Evolutionary conservation across 306 rosid genomes (phyloP).

Genomic region (Betula pendula): DNA sequence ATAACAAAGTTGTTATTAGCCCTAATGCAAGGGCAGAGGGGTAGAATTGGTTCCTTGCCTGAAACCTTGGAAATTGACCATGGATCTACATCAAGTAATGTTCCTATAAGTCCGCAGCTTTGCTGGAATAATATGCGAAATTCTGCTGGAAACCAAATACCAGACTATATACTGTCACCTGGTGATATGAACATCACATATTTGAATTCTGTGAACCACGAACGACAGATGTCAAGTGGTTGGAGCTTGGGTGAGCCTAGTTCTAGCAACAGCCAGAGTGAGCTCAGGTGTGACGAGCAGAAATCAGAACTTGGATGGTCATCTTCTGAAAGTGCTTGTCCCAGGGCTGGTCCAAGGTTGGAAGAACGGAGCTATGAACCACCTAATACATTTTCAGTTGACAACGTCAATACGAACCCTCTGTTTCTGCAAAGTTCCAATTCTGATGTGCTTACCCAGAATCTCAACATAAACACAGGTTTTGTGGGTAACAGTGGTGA

Average conservation of each 20-base stretch:
- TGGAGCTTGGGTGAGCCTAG: slow-evolving; percentile 93
- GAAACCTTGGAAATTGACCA: slow-evolving; percentile 83
- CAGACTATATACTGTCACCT: slow-evolving; percentile 55
- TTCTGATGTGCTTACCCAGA: slow-evolving; percentile 48
- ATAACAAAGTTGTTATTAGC: slow-evolving; percentile 34
- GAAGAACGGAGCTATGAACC: slow-evolving; percentile 58
- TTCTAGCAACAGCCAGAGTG: slow-evolving; percentile 60
- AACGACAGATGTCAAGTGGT: slow-evolving; percentile 60
- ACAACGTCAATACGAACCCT: slow-evolving; percentile 49
- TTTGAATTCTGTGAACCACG: slow-evolving; percentile 54
- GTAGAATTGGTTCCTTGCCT: slow-evolving; percentile 74
- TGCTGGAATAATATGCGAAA: slow-evolving; percentile 65
- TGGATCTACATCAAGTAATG: slow-evolving; percentile 62
- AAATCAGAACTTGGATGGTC: slow-evolving; percentile 76
- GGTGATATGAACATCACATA: slow-evolving; percentile 60
- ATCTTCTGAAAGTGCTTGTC: slow-evolving; percentile 52
- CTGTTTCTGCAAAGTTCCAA: slow-evolving; percentile 52
- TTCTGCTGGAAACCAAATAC: slow-evolving; percentile 60
- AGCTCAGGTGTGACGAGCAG: slow-evolving; percentile 49
- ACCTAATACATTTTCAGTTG: slow-evolving; percentile 49
- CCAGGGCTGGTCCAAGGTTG: slow-evolving; percentile 48
- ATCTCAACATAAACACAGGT: slow-evolving; percentile 67
- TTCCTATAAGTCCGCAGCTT: slow-evolving; percentile 61
- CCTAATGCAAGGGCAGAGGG: slow-evolving; percentile 96
- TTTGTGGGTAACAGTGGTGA: slow-evolving; percentile 42